Evolutionary conservation across 305 asterid species (phyloP), one percentile per base, ranked within the genome.

Genomic region (Galium porrigens): DNA sequence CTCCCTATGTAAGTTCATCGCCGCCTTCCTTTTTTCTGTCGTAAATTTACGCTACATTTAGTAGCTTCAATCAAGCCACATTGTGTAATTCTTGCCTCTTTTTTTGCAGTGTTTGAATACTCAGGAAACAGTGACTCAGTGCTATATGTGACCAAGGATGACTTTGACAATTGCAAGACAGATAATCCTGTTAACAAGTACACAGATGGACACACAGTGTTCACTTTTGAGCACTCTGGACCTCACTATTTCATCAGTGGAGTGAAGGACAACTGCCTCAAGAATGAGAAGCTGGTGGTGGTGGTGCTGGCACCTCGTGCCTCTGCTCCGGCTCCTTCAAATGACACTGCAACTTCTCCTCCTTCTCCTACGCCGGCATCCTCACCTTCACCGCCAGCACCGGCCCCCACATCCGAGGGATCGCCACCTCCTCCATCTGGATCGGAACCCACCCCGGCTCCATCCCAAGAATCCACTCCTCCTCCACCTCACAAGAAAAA

Each of bases 231-330:
- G 33, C 82, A 82, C 17, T 87, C 99, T 3, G 99, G 99, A 4
- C 77, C 96, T 7, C 70, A 81, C 59, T 87, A 84, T 76, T 94
- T 89, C 86, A 87, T 89, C 2, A 94, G 99, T 61, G 96, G 97
- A 1, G 81, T 73, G 29, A 73, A 69, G 18, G 92, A 86, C 0
- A 73, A 87, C 53, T 94, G 99, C 78, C 80, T 54, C 69, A 89
- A 86, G 64, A 84, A 86, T 46, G 87, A 94, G 49, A 94, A 90
- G 77, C 1, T 94, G 66, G 18, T 74, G 0, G 84, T 86, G 34
- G 76, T 89, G 1, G 97, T 94, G 55, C 51, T 94, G 96, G 97
- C 95, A 5, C 72, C 77, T 9, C 68, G 1, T 4, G 58, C 41
- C 4, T 4, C 68, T 17, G 17, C 80, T 18, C 66, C 87, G 4